These are phyloP conservation scores for Venturiaceae sp. DNA, from an alignment of 2,329 filamentous ascomycete genomes.

Conservation along the genomic window DNA sequence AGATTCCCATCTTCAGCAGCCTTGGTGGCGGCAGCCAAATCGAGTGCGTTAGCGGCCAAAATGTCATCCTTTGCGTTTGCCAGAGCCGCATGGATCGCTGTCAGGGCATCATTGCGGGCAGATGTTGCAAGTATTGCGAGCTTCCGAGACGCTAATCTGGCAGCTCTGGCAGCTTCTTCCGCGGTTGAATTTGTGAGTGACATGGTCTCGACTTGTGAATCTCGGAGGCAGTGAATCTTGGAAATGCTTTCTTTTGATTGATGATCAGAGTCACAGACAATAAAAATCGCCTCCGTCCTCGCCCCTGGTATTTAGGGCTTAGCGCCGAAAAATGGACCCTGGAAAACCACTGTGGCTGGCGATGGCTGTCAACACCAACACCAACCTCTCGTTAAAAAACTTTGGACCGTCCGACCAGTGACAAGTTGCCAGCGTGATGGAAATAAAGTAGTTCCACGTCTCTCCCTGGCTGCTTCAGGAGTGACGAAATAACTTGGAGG, in stretches of 20 bases:
- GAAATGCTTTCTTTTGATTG: not conserved
- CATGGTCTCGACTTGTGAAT: slow-evolving; percentile 43
- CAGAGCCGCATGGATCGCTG: slow-evolving; percentile 72
- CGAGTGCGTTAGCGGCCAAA: slow-evolving; percentile 74
- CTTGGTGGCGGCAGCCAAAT: slow-evolving; percentile 64
- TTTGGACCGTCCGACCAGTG: not conserved
- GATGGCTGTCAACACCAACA: not conserved
- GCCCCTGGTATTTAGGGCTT: too few species aligned
- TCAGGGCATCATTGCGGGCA: slow-evolving; percentile 76
- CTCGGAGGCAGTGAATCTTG: not conserved
- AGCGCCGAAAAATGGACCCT: not conserved
- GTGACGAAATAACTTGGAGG: not conserved
- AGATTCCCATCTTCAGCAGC: slow-evolving; percentile 68
- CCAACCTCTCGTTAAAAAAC: too few species aligned
- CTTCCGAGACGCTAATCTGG: slow-evolving; percentile 71
- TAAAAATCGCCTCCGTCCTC: not conserved
- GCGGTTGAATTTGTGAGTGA: slow-evolving; percentile 82
- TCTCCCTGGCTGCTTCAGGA: not conserved
- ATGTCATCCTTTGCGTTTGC: slow-evolving; percentile 61
- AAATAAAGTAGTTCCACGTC: not conserved
- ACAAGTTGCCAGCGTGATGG: not conserved
- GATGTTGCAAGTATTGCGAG: slow-evolving; percentile 69
- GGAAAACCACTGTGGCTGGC: not conserved
- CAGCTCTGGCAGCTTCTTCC: slow-evolving; percentile 63
- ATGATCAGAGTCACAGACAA: not conserved